Conservation (phyloP, 768 basidiomycete species). For the Candolleomyces efflorescens region DNA sequence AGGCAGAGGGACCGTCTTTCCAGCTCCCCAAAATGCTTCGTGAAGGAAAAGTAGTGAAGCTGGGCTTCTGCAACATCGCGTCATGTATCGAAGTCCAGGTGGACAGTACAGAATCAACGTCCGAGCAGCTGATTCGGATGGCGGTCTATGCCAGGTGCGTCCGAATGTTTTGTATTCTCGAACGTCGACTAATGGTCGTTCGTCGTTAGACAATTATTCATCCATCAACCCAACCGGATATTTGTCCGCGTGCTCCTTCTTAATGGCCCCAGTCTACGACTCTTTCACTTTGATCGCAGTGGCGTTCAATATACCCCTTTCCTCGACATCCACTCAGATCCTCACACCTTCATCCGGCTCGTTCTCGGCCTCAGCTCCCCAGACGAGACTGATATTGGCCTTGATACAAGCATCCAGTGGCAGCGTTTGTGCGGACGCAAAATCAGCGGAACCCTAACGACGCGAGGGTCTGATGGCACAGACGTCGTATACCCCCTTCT, state of each 20-base stretch:
- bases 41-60: too few relatives aligned
- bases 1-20: neutral
- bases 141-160: neutral
- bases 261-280: neutral
- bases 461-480: neutral
- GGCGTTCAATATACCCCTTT: neutral
- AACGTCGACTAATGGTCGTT: too few relatives aligned
- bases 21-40: too few relatives aligned
- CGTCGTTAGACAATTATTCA: neutral
- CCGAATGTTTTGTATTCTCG: neutral
- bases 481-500: neutral
- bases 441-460: neutral
- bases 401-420: constrained; percentile 1
- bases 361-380: neutral
- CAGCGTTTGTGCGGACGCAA: neutral
- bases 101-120: too few relatives aligned
- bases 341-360: neutral
- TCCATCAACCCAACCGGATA: neutral
- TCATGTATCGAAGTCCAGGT: too few relatives aligned
- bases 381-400: neutral
- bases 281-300: constrained; percentile 1
- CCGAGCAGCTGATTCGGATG: neutral
- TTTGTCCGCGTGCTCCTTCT: neutral
- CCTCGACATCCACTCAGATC: constrained; percentile 2
- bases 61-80: too few relatives aligned